Percentiles rank a stretch among this genome's conserved stretches.
These are phyloP conservation scores for Paulinella micropora DNA, from an alignment of 78 protist species.

Conservation along the genomic window DNA sequence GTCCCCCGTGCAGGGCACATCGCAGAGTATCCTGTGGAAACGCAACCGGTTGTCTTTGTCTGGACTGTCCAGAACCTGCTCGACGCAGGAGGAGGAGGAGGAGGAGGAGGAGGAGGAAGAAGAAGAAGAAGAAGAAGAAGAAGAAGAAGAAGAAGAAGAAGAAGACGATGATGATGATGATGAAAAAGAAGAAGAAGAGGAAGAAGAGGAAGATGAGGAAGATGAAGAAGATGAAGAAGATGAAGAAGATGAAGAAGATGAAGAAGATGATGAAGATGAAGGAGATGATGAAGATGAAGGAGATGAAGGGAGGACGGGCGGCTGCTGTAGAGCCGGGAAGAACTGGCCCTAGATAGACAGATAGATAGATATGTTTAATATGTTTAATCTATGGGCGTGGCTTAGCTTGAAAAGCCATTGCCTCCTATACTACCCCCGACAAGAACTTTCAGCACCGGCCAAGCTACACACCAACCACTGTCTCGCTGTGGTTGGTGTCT, in stretches of 20 bases:
- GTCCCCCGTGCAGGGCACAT: slow-evolving; percentile 55
- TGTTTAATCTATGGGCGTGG: no score
- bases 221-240: neutral
- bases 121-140: neutral
- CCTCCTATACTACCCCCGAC: no score
- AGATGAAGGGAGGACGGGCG: neutral
- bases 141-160: no score
- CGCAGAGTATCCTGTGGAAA: slow-evolving; percentile 40
- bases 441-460: no score
- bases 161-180: no score
- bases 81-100: slow-evolving; percentile 59
- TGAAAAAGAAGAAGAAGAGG: neutral
- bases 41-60: neutral
- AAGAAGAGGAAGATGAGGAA: neutral
- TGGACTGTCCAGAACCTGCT: slow-evolving; percentile 35
- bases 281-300: neutral
- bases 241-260: neutral
- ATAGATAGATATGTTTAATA: no score
- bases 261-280: neutral
- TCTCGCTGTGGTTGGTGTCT: no score
- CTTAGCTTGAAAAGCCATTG: no score
- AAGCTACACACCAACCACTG: no score
- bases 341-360: no score
- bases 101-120: neutral
- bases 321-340: slow-evolving; percentile 55